Conservation (phyloP, 495 filamentous ascomycete genomes). For the Penicillium silybi region DNA sequence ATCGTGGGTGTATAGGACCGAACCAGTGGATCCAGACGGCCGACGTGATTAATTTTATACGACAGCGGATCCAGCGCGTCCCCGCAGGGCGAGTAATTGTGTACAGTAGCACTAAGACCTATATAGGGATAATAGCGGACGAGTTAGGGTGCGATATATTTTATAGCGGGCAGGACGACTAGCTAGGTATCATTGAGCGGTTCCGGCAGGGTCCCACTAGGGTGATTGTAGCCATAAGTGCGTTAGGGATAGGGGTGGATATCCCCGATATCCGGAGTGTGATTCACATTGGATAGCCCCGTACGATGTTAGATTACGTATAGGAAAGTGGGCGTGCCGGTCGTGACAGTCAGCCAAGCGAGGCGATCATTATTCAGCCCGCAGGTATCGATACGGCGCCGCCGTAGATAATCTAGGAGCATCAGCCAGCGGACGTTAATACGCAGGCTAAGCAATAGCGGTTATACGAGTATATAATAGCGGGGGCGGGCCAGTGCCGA, state of each 20-base stretch:
- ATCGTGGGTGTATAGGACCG: background rate
- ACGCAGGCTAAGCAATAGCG: too few species aligned
- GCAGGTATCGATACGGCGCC: too few species aligned
- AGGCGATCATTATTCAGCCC: too few species aligned
- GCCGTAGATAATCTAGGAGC: too few species aligned
- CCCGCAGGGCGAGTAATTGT: conserved; percentile 7
- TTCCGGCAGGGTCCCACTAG: too few species aligned
- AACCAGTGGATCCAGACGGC: background rate
- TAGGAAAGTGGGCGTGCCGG: conserved; percentile 19
- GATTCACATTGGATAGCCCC: conserved; percentile 11
- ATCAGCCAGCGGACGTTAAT: too few species aligned
- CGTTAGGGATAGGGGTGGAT: conserved; percentile 22
- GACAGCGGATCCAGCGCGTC: too few species aligned
- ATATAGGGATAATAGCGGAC: background rate
- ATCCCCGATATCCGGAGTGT: conserved; percentile 17
- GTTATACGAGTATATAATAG: too few species aligned
- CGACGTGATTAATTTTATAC: too few species aligned
- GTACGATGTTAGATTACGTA: conserved; percentile 15
- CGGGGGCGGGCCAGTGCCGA: too few species aligned
- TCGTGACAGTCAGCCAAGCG: too few species aligned
- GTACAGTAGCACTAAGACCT: background rate
- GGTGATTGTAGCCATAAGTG: conserved; percentile 15
- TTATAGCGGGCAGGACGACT: background rate
- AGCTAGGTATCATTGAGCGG: too few species aligned
- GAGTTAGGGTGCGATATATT: conserved; percentile 1